Base-by-base conservation (phyloP, 257 asterid genomes). In the Anisodus tanguticus region DNA sequence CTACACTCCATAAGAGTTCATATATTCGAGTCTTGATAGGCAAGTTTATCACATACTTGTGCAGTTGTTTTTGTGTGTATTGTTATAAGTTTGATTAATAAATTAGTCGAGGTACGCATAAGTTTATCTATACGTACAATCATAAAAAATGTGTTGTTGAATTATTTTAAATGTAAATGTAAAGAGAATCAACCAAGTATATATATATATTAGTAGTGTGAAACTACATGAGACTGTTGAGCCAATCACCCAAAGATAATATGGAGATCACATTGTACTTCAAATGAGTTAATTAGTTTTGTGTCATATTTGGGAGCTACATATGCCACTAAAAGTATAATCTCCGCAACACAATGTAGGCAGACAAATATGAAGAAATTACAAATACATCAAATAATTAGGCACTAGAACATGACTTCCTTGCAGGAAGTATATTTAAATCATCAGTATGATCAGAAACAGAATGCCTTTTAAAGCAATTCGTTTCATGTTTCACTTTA, bases 351-450 rank as follows among this genome's bases (percentile, higher is more conserved):
- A 9, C 13, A 64, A 8, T 64, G 8, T 11, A 64, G 6, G 43
- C 43, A 64, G 37, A 37, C 77, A 71, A 26, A 68, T 22, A 37
- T 0, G 77, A 68, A 57, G 78, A 0, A 78, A 69, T 58, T 26
- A 8, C 26, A 22, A 31, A n/a, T 35, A 49, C 41, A 5, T 41
- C 41, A 54, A 9, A 80, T 74, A 82, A 45, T 84, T 83, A 90
- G 77, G 82, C 91, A 89, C 91, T 91, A 79, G 93, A 90, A 70
- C 85, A 89, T 41, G 95, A 92, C 4, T 88, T 93, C 82, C 90
- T 90, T 47, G 87, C 86, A 63, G 88, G 87, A 85, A 55, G 3
- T 51, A 66, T 79, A 41, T 2, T 41, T 26, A 60, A 22, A 39
- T 86, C 88, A 64, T 84, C 84, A 37, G 60, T 82, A 74, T 81